Conservation (phyloP, 31 red algal species). For the Endocladia muricata region DNA sequence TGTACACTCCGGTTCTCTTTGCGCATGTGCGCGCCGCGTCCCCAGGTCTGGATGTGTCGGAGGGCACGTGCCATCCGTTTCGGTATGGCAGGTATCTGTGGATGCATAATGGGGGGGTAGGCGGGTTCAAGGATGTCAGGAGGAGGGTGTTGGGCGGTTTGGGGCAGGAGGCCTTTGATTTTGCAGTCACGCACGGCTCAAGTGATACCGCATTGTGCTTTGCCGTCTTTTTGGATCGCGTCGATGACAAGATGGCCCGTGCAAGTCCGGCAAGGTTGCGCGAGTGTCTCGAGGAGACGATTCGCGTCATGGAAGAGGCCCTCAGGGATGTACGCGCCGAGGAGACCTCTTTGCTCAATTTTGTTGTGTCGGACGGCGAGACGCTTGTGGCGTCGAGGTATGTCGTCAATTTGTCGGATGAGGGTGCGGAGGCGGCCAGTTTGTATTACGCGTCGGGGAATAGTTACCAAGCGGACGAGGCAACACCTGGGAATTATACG, state of each 20-base stretch:
- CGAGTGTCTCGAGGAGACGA: conserved; percentile 43
- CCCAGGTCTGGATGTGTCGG: conserved; percentile 64
- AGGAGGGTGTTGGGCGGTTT: conserved; percentile 48
- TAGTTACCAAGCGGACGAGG: conserved; percentile 57
- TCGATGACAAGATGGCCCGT: conserved; percentile 44
- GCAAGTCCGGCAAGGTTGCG: conserved; percentile 44
- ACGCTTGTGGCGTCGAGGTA: conserved; percentile 62
- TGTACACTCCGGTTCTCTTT: conserved; percentile 71
- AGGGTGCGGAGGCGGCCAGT: conserved; percentile 55
- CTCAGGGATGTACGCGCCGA: conserved; percentile 14
- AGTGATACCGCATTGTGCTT: conserved; percentile 79
- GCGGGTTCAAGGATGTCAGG: conserved; percentile 46
- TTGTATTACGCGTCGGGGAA: conserved; percentile 78
- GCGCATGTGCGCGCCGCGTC: conserved; percentile 83
- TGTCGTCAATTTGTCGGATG: conserved; percentile 38
- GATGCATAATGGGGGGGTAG: conserved; percentile 86
- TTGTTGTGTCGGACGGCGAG: conserved; percentile 83
- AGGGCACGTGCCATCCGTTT: conserved; percentile 89
- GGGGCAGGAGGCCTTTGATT: conserved; percentile 46
- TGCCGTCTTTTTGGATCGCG: conserved; percentile 79
- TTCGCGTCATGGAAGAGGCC: conserved; percentile 39
- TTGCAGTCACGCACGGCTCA: conserved; percentile 74
- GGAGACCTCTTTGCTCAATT: conserved; percentile 81
- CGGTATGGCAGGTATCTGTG: conserved; percentile 61
- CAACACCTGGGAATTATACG: conserved; percentile 58